Percentiles rank a stretch among this genome's conserved stretches.
These are phyloP conservation scores for Lecanicillium sp. DNA, from an alignment of 2,329 filamentous ascomycete species.

Conservation along the genomic window DNA sequence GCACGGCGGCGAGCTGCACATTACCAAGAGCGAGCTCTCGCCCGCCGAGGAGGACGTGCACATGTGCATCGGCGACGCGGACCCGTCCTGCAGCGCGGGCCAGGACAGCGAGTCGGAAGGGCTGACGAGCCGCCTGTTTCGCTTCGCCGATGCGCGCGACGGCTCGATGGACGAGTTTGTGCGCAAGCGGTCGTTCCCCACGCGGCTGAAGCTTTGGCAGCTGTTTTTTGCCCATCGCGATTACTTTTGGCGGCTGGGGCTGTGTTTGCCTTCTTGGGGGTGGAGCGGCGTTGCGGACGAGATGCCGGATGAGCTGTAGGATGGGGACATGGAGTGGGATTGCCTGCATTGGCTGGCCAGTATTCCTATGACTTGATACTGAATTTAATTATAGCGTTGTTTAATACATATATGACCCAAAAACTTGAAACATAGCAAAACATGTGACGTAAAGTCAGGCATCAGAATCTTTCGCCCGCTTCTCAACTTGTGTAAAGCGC, in stretches of 20 bases:
- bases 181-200: slow-evolving; percentile 42
- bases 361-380: not conserved
- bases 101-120: slow-evolving; percentile 31
- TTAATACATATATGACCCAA: too few relatives aligned
- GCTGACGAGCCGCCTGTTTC: slow-evolving; percentile 16
- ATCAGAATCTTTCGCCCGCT: too few relatives aligned
- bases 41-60: slow-evolving; percentile 62
- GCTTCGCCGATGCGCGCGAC: slow-evolving; percentile 16
- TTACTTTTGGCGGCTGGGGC: slow-evolving; percentile 89
- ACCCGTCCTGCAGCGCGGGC: slow-evolving; percentile 63
- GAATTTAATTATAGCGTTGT: too few relatives aligned
- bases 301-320: slow-evolving; percentile 29
- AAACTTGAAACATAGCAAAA: too few relatives aligned
- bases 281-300: slow-evolving; percentile 27
- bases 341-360: not conserved
- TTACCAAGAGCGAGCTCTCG: slow-evolving; percentile 62
- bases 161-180: slow-evolving; percentile 14
- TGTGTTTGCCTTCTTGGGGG: slow-evolving; percentile 61
- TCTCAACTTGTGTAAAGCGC: too few relatives aligned
- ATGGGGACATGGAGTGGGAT: not conserved
- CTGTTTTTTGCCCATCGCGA: slow-evolving; percentile 89
- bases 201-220: slow-evolving; percentile 73
- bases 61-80: slow-evolving; percentile 63
- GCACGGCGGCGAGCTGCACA: slow-evolving; percentile 84
- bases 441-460: too few relatives aligned